Conservation (phyloP, 306 rosid genomes). For the Ceratonia siliqua region DNA sequence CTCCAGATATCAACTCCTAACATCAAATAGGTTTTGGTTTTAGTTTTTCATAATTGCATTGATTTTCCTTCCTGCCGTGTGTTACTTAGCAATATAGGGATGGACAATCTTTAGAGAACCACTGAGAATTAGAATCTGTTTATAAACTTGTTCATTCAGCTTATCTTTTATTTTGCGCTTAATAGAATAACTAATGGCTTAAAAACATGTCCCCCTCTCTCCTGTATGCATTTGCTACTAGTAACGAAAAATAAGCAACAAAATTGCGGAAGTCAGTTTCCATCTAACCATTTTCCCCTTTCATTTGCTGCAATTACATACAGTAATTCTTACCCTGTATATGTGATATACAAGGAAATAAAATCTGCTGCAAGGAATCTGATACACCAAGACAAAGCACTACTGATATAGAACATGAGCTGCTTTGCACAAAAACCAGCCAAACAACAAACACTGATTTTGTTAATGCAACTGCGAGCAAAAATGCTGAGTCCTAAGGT, state of each 20-base stretch:
- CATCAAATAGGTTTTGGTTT: too few species aligned
- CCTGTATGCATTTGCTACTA: neutral
- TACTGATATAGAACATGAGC: conserved; percentile 35
- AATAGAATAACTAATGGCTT: too few species aligned
- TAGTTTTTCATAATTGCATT: too few species aligned
- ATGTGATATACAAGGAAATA: conserved; percentile 48
- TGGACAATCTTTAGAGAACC: too few species aligned
- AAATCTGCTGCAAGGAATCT: conserved; percentile 46
- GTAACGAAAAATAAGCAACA: conserved; percentile 11
- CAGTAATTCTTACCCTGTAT: conserved; percentile 45
- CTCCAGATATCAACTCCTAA: too few species aligned
- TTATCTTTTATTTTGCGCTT: too few species aligned
- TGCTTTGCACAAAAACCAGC: conserved; percentile 39
- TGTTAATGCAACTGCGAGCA: conserved; percentile 8
- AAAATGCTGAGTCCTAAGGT: conserved; percentile 45
- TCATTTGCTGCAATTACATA: conserved; percentile 53
- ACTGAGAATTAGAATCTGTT: too few species aligned
- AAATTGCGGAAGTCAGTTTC: conserved; percentile 4
- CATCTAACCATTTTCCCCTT: conserved; percentile 34
- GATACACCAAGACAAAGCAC: conserved; percentile 33
- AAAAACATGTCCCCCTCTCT: too few species aligned
- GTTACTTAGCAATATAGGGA: too few species aligned
- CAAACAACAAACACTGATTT: conserved; percentile 32
- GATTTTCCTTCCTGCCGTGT: too few species aligned
- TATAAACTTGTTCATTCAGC: too few species aligned